Conservation (phyloP, 805 yeast genomes). For the Cyberlindnera mrakii region DNA sequence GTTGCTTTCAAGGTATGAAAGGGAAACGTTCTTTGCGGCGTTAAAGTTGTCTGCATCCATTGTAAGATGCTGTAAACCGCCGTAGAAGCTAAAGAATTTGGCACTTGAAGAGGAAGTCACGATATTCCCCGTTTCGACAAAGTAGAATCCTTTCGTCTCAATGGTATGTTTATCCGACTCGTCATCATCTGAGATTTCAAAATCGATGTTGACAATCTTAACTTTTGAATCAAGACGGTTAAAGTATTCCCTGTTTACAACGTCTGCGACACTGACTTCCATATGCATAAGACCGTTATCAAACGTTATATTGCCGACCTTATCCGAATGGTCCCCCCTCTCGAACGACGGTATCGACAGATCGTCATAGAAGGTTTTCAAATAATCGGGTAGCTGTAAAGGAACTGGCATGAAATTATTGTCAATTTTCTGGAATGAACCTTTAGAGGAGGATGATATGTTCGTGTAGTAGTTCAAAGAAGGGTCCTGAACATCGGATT, state of each 20-base stretch:
- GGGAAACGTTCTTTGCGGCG: slow-evolving; percentile 37
- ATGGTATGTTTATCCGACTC: slow-evolving; percentile 47
- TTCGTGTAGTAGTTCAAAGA: slow-evolving; percentile 31
- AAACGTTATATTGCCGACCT: slow-evolving; percentile 28
- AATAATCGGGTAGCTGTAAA: slow-evolving; percentile 17
- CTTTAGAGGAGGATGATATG: slow-evolving; percentile 42
- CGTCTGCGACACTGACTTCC: slow-evolving; percentile 16
- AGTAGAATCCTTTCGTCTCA: slow-evolving; percentile 55
- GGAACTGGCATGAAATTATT: slow-evolving; percentile 15
- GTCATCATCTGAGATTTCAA: slow-evolving; percentile 33
- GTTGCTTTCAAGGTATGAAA: slow-evolving; percentile 39
- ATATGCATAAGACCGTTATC: slow-evolving; percentile 25
- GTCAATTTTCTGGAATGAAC: slow-evolving; percentile 29
- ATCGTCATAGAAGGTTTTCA: slow-evolving; percentile 12
- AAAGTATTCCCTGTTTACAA: slow-evolving; percentile 18
- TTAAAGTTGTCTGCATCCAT: slow-evolving; percentile 38
- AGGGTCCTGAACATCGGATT: slow-evolving; percentile 13
- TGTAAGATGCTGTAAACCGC: slow-evolving; percentile 50
- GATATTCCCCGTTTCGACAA: slow-evolving; percentile 58
- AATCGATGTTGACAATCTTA: slow-evolving; percentile 31
- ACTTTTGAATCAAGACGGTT: slow-evolving; percentile 32
- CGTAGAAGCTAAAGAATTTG: slow-evolving; percentile 56
- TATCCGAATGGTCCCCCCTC: neutral
- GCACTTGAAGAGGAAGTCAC: slow-evolving; percentile 56
- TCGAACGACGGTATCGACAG: slow-evolving; percentile 5